A percentile compares a stretch with the other conserved stretches of the same genome.
Evolutionary conservation across 352 stramenopile species (phyloP).

Genomic region (Phytophthora nicotianae): DNA sequence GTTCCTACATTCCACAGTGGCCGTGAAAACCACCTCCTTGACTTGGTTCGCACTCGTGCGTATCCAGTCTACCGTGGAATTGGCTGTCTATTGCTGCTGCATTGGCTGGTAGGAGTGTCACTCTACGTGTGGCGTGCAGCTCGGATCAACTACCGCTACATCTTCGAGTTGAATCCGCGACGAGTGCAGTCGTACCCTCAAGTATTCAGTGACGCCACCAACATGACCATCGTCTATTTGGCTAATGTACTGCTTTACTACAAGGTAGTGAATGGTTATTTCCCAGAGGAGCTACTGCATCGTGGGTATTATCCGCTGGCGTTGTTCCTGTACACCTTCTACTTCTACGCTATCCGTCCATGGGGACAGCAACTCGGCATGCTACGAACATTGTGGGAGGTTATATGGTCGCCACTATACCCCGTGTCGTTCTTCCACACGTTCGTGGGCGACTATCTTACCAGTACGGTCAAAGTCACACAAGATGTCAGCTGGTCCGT

Average conservation of each 20-base stretch:
- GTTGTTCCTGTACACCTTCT: conserved; percentile 93
- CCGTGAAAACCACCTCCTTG: conserved; percentile 75
- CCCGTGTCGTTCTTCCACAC: conserved; percentile 95
- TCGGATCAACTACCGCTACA: conserved; percentile 95
- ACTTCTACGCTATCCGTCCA: conserved; percentile 92
- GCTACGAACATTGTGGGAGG: conserved; percentile 85
- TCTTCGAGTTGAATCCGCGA: conserved; percentile 94
- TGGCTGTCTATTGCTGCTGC: conserved; percentile 93
- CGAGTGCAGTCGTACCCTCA: conserved; percentile 83
- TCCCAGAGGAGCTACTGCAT: conserved; percentile 79
- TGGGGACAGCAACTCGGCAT: conserved; percentile 87
- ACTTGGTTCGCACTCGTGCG: conserved; percentile 75
- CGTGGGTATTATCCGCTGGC: conserved; percentile 92
- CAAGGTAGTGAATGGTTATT: conserved; percentile 93
- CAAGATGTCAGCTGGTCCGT: conserved; percentile 93
- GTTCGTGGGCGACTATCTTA: conserved; percentile 90
- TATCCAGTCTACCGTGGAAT: conserved; percentile 96
- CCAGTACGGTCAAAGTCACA: conserved; percentile 83
- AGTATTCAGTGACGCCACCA: conserved; percentile 96
- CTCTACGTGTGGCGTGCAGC: conserved; percentile 92
- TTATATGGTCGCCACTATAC: conserved; percentile 91
- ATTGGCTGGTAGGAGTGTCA: conserved; percentile 95
- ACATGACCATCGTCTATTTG: conserved; percentile 96
- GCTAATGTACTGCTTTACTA: conserved; percentile 96
- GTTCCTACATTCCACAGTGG: conserved; percentile 73